Evolutionary conservation across 176 grass and related monocot genomes (phyloP), one percentile per base, ranked within the genome.

Genomic region (Neostapfia colusana): DNA sequence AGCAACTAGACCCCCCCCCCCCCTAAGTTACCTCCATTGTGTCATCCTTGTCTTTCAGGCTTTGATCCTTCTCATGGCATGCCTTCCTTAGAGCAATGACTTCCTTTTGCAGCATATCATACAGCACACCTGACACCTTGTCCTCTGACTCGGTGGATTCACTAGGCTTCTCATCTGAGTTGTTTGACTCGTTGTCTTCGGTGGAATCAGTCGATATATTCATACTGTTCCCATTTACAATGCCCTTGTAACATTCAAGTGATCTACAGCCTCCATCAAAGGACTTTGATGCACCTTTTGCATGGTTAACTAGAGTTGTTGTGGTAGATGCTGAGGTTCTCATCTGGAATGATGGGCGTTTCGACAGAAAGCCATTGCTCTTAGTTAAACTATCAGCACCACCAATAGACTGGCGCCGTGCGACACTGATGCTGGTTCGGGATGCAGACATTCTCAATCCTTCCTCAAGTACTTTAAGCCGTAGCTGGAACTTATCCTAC

Each of bases 51-150:
- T 99, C 95, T 83, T 95, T 94, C 65, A 99, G 74, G 75, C 77
- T 90, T 76, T 95, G 89, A 61, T 92, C 89, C 80, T 99, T 99
- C 59, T 99, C 91, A 78, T 90, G 70, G 66, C 89, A 90, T 55
- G 89, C 79, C 77, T 95, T 99, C 58, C 95, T 94, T 20, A 99
- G 80, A 67, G 82, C 35, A 81, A 99, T 70, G 17, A 95, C 95
- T 71, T 99, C 95, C 80, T 92, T 99, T 45, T 99, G 95, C 74
- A 99, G 69, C 85, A 85, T 99, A 74, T 99, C 91, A 83, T 99
- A 99, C 36, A 99, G 54, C 63, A 92, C 62, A 42, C 95, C 91
- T 38, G 91, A 92, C 44, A 99, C 91, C 13, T 79, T 77, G 80
- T 95, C 91, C 76, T 92, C 87, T 12, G 70, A 56, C 58, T 92